Conservation (phyloP, 108 stramenopile genomes). For the Cyclotella sp. region DNA sequence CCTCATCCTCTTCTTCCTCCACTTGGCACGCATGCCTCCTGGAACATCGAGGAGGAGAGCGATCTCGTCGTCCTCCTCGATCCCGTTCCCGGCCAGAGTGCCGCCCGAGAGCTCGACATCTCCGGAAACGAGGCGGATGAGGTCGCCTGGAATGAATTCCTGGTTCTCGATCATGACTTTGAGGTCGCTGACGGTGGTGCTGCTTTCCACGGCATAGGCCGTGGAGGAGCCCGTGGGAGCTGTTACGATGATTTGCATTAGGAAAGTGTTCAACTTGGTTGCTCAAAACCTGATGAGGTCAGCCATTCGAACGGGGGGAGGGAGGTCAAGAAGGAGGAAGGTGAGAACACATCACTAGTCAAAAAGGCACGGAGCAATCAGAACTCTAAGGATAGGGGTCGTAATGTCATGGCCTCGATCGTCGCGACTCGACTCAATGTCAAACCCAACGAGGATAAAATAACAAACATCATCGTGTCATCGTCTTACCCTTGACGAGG, state of each 20-base stretch:
- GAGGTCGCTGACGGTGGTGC: slow-evolving; percentile 82
- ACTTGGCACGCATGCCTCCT: slow-evolving; percentile 91
- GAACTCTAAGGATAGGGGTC: background rate
- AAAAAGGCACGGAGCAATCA: background rate
- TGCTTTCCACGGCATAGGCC: slow-evolving; percentile 84
- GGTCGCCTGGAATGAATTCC: slow-evolving; percentile 82
- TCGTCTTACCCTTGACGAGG: slow-evolving; percentile 33
- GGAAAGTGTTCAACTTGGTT: slow-evolving; percentile 57
- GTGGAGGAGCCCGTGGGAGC: slow-evolving; percentile 57
- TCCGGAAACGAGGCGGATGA: slow-evolving; percentile 80
- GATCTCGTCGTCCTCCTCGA: slow-evolving; percentile 84
- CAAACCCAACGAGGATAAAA: background rate
- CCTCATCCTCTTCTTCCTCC: slow-evolving; percentile 94
- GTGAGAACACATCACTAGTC: no score
- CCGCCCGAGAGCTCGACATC: slow-evolving; percentile 73
- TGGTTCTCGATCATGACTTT: slow-evolving; percentile 91
- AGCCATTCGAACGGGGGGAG: background rate
- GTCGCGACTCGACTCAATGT: background rate
- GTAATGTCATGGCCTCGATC: background rate
- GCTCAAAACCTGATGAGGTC: slow-evolving; percentile 64
- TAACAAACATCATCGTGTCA: slow-evolving; percentile 5
- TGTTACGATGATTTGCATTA: slow-evolving; percentile 83
- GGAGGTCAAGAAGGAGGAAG: background rate
- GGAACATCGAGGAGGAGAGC: slow-evolving; percentile 74
- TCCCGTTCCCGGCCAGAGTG: slow-evolving; percentile 79